Percentiles rank a stretch among this genome's conserved stretches.
Conservation (phyloP, 2,329 filamentous ascomycete species). For the Calonectria henricotiae region DNA sequence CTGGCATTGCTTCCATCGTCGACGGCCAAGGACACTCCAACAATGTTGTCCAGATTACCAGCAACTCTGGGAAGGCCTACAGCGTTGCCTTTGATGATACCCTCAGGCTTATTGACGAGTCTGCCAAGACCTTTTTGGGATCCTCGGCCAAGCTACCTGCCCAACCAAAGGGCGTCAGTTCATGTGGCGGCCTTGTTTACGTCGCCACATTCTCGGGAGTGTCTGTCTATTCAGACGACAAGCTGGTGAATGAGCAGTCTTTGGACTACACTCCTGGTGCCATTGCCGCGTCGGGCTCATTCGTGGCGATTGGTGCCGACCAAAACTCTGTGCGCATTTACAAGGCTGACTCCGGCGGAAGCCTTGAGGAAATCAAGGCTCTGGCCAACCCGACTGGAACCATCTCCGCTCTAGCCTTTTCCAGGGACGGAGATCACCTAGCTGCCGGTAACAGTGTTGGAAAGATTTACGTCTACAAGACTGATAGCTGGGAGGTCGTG, state of each 20-base stretch:
- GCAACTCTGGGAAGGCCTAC: slow-evolving; percentile 77
- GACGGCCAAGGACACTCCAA: slow-evolving; percentile 89
- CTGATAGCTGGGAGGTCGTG: slow-evolving; percentile 77
- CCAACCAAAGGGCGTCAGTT: slow-evolving; percentile 84
- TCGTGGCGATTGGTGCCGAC: slow-evolving; percentile 83
- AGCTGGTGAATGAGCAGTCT: slow-evolving; percentile 72
- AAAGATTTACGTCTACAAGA: slow-evolving; percentile 86
- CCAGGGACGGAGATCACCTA: slow-evolving; percentile 81
- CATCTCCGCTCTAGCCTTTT: slow-evolving; percentile 89
- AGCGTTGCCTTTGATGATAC: slow-evolving; percentile 97
- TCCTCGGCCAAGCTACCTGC: slow-evolving; percentile 77
- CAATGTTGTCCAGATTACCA: slow-evolving; percentile 84
- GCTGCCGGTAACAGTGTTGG: slow-evolving; percentile 88
- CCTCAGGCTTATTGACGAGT: slow-evolving; percentile 83
- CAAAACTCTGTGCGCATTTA: slow-evolving; percentile 85
- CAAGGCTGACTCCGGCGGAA: slow-evolving; percentile 68
- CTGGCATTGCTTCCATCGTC: slow-evolving; percentile 78
- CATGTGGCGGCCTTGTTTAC: slow-evolving; percentile 68
- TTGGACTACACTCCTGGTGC: slow-evolving; percentile 79
- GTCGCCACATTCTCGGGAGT: slow-evolving; percentile 72
- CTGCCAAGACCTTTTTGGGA: slow-evolving; percentile 83
- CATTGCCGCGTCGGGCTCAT: slow-evolving; percentile 78
- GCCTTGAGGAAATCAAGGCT: slow-evolving; percentile 70
- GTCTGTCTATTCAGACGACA: slow-evolving; percentile 72
- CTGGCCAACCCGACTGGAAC: slow-evolving; percentile 80